Conservation (phyloP, 2,329 filamentous ascomycete species). For the Tolypocladium endophyticum region DNA sequence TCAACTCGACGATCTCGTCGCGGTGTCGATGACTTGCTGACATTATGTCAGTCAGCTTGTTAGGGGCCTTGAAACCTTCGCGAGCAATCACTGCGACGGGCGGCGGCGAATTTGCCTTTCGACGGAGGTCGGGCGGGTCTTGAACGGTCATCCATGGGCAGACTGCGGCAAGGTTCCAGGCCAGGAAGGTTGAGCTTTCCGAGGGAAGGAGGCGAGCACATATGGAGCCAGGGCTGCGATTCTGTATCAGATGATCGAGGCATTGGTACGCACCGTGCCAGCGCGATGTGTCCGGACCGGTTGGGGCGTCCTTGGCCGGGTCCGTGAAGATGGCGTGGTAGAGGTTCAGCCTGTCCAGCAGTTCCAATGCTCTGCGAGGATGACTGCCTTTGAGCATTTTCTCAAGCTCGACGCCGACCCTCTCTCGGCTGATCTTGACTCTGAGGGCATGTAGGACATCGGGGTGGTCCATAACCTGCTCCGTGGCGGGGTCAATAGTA, state of each 20-base stretch:
- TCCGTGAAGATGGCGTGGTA: constrained; percentile 68
- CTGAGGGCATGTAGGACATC: constrained; percentile 71
- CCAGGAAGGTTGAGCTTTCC: constrained; percentile 55
- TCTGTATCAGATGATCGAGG: constrained; percentile 39
- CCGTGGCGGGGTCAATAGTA: constrained; percentile 58
- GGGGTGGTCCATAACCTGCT: constrained; percentile 64
- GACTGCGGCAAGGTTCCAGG: constrained; percentile 68
- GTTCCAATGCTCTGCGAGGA: constrained; percentile 49
- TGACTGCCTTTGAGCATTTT: constrained; percentile 35
- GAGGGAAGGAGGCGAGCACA: constrained; percentile 48
- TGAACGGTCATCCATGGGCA: constrained; percentile 57
- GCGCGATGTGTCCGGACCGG: constrained; percentile 43
- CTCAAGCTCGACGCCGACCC: constrained; percentile 67
- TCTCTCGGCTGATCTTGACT: constrained; percentile 83
- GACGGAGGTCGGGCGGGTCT: constrained; percentile 28
- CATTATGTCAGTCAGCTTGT: constrained; percentile 61
- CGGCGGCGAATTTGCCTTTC: constrained; percentile 42
- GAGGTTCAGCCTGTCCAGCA: constrained; percentile 56
- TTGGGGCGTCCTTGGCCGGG: constrained; percentile 41
- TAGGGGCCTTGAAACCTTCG: constrained; percentile 71
- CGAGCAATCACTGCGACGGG: constrained; percentile 43
- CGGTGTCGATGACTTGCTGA: constrained; percentile 53
- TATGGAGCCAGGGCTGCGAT: constrained; percentile 34
- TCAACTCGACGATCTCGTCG: constrained; percentile 51
- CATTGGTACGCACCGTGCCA: constrained; percentile 57